These are phyloP conservation scores for Tilletia horrida DNA, from an alignment of 1,284 basidiomycete genomes.

Conservation along the genomic window DNA sequence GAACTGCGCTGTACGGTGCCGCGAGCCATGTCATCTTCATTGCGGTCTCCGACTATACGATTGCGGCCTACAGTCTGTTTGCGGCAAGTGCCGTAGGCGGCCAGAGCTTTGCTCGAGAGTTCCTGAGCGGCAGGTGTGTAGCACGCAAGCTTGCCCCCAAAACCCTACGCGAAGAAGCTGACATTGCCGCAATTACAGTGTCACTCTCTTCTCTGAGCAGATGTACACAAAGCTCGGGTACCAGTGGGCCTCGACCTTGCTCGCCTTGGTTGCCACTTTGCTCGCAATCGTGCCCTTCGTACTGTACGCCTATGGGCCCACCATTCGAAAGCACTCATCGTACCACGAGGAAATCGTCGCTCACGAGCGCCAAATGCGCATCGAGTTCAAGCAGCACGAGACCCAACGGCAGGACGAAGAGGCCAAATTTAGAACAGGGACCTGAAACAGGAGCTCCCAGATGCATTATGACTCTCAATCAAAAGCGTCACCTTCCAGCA, in stretches of 20 bases:
- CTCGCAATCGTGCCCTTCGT: constrained; percentile 37
- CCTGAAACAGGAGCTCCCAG: background rate
- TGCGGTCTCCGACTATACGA: constrained; percentile 43
- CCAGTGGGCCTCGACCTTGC: constrained; percentile 30
- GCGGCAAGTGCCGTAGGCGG: constrained; percentile 41
- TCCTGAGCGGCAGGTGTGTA: constrained; percentile 29
- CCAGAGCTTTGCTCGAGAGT: constrained; percentile 40
- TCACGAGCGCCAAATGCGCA: constrained; percentile 26
- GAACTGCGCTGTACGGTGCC: constrained; percentile 34
- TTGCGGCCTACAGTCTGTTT: constrained; percentile 37
- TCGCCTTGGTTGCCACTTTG: constrained; percentile 38
- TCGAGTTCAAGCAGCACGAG: background rate
- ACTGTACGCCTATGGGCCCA: constrained; percentile 38
- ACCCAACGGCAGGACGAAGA: constrained; percentile 16
- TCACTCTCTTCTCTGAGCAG: constrained; percentile 35
- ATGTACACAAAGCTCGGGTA: constrained; percentile 31
- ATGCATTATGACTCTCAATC: no score
- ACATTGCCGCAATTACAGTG: background rate
- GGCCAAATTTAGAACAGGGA: background rate
- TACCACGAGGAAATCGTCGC: constrained; percentile 38
- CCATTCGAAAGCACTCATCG: constrained; percentile 32
- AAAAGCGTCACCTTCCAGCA: no score
- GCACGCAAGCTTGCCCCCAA: no score
- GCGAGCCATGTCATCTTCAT: constrained; percentile 44
- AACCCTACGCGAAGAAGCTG: no score